These are phyloP conservation scores for Pseudopediastrum boryanum DNA, from an alignment of 139 green algal species.

Conservation along the genomic window DNA sequence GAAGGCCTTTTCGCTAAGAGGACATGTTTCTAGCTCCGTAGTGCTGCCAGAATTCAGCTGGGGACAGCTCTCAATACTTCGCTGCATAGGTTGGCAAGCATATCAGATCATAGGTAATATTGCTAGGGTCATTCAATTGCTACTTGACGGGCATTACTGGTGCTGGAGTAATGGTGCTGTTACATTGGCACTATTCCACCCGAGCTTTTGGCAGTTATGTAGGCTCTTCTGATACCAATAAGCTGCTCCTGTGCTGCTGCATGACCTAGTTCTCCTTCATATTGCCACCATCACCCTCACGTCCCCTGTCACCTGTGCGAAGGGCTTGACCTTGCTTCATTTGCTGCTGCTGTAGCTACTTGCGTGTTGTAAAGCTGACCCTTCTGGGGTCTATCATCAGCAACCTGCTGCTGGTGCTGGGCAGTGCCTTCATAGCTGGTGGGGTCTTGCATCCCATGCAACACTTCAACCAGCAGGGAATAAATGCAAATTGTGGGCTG, in stretches of 20 bases:
- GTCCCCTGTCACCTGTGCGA: constrained; percentile 38
- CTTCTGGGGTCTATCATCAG: constrained; percentile 78
- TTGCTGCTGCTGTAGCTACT: constrained; percentile 22
- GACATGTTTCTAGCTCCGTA: too few relatives aligned
- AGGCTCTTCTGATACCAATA: too few relatives aligned
- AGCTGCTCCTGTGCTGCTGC: not conserved
- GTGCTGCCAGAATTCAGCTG: too few relatives aligned
- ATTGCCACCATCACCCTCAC: not conserved
- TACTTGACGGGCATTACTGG: too few relatives aligned
- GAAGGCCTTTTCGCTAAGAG: too few relatives aligned
- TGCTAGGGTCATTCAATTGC: too few relatives aligned
- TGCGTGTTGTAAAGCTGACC: constrained; percentile 83
- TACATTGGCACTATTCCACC: too few relatives aligned
- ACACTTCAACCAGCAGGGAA: constrained; percentile 61
- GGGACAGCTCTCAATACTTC: too few relatives aligned
- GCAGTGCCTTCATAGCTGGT: constrained; percentile 79
- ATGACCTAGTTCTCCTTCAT: not conserved
- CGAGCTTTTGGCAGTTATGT: too few relatives aligned
- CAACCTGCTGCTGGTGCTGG: constrained; percentile 87
- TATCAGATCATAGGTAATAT: too few relatives aligned
- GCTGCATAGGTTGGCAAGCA: too few relatives aligned
- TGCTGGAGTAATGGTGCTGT: too few relatives aligned
- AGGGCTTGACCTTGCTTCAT: constrained; percentile 26
- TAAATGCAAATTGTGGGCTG: constrained; percentile 66
- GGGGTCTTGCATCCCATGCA: constrained; percentile 64